These are phyloP conservation scores for Galerina sulciceps DNA, from an alignment of 768 basidiomycete genomes.

Conservation along the genomic window DNA sequence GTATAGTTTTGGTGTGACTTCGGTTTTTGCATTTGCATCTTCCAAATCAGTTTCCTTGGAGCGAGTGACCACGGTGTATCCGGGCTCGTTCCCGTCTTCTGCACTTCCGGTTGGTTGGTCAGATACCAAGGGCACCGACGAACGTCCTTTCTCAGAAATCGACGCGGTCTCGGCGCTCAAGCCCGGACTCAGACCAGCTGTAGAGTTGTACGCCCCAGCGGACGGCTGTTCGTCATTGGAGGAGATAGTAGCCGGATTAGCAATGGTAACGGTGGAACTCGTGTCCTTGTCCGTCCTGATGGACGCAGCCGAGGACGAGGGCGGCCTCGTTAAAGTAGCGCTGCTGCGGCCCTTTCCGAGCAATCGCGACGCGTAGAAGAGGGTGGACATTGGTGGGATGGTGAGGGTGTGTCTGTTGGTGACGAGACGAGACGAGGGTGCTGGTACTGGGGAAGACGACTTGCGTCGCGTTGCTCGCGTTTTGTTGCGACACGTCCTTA, in stretches of 20 bases:
- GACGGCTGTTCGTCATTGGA: neutral
- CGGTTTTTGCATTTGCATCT: neutral
- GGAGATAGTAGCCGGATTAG: neutral
- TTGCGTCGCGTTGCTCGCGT: too few species aligned
- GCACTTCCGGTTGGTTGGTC: neutral
- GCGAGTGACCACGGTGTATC: slow-evolving; percentile 12
- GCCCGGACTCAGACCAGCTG: neutral
- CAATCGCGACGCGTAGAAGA: slow-evolving; percentile 19
- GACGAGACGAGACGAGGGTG: too few species aligned
- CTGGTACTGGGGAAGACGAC: too few species aligned
- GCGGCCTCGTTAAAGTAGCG: slow-evolving; percentile 2
- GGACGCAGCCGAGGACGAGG: slow-evolving; percentile 3
- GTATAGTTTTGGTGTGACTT: neutral
- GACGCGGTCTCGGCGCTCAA: neutral
- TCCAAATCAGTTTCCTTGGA: neutral
- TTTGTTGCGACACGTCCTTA: slow-evolving; percentile 7
- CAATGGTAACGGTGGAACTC: neutral
- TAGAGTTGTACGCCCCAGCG: neutral
- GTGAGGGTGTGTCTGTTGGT: neutral
- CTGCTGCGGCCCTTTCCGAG: slow-evolving; percentile 17
- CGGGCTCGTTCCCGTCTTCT: neutral
- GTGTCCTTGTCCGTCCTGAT: slow-evolving; percentile 8
- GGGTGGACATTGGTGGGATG: slow-evolving; percentile 13
- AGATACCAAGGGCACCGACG: neutral
- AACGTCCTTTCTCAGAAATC: neutral